Evolutionary conservation across 225 moss, liverwort and hornwort genomes (phyloP).

Genomic region (Bryoerythrophyllum caledonicum): DNA sequence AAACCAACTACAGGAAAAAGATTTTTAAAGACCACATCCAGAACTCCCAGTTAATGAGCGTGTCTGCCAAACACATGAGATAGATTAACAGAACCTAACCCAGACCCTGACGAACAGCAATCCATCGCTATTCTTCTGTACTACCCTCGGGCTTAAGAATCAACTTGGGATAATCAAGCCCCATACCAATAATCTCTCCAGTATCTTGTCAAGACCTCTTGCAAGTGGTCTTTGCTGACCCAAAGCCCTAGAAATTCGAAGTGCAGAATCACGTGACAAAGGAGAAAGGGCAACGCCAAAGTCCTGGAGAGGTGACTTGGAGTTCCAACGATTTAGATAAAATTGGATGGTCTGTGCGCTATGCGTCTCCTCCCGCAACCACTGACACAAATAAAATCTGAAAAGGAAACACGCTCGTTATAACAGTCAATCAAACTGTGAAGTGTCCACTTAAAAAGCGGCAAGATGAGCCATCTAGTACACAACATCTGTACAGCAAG

Average conservation of each 20-base stretch:
- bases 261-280: slow-evolving; percentile 65
- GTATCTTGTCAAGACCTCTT: slow-evolving; percentile 84
- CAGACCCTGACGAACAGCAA: slow-evolving; percentile 7
- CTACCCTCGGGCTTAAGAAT: neutral
- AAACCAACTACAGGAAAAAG: slow-evolving; percentile 17
- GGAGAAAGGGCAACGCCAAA: slow-evolving; percentile 70
- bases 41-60: neutral
- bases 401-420: slow-evolving; percentile 13
- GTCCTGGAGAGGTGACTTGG: slow-evolving; percentile 70
- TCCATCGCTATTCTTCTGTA: neutral
- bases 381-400: slow-evolving; percentile 97
- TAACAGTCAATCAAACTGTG: neutral
- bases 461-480: neutral
- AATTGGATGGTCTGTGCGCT: slow-evolving; percentile 62
- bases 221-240: slow-evolving; percentile 96
- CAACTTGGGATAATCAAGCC: slow-evolving; percentile 8
- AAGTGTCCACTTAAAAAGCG: neutral
- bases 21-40: neutral
- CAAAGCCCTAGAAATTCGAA: slow-evolving; percentile 71
- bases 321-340: slow-evolving; percentile 65
- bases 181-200: slow-evolving; percentile 84
- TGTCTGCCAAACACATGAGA: neutral
- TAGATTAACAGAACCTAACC: slow-evolving; percentile 4
- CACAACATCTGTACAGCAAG: slow-evolving; percentile 8
- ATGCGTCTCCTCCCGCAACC: slow-evolving; percentile 87